Evolutionary conservation across 345 rosid genomes (phyloP).

Genomic region (Adansonia digitata): DNA sequence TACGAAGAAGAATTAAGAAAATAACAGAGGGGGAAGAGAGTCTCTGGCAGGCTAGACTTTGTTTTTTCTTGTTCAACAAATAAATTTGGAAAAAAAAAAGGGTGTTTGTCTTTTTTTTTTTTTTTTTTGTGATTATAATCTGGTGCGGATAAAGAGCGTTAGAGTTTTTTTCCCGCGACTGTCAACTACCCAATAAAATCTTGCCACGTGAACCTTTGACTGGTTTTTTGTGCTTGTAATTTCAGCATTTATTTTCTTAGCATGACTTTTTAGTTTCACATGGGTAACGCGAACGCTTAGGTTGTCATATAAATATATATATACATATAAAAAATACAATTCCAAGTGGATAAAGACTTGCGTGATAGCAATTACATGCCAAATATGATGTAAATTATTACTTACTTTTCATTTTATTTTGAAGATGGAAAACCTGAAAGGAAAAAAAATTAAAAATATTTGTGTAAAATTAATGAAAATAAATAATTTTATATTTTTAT

Average conservation of each 20-base stretch:
- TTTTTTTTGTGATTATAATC: too few relatives aligned
- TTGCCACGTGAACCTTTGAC: neutral
- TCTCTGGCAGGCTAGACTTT: neutral
- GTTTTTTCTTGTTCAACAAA: neutral
- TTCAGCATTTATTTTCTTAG: neutral
- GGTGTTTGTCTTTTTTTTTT: too few relatives aligned
- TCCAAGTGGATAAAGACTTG: too few relatives aligned
- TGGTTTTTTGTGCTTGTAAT: neutral
- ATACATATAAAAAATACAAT: too few relatives aligned
- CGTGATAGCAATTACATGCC: too few relatives aligned
- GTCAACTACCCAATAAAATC: neutral
- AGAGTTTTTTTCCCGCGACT: neutral
- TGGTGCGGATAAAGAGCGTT: neutral
- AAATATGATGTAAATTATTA: too few relatives aligned
- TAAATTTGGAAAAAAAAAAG: neutral
- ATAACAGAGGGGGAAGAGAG: neutral
- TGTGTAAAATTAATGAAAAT: too few relatives aligned
- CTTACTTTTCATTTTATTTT: too few relatives aligned
- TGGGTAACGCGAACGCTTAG: neutral
- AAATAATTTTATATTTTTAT: too few relatives aligned
- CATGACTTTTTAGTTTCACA: neutral
- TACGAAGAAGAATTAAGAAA: neutral
- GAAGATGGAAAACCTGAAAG: too few relatives aligned
- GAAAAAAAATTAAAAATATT: too few relatives aligned
- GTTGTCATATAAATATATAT: too few relatives aligned